These are phyloP conservation scores for Ascochyta koolunga DNA, from an alignment of 2,329 filamentous ascomycete species.

Conservation along the genomic window DNA sequence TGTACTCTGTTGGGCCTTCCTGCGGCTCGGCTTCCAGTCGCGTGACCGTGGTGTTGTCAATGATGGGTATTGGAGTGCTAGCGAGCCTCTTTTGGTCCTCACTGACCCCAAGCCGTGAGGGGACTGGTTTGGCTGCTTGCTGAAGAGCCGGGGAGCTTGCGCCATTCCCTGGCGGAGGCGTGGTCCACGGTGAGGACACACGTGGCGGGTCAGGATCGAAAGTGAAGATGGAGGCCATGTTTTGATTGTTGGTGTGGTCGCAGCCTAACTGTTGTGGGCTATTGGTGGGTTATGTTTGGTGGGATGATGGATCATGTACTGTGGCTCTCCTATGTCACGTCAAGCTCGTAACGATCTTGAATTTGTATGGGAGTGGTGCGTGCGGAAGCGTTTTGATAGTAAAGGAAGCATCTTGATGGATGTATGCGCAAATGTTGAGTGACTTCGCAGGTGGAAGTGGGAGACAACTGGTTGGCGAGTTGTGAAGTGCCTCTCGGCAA, in stretches of 20 bases:
- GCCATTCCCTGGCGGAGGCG: conserved; percentile 50
- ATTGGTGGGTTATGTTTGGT: neutral
- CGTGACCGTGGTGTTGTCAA: conserved; percentile 58
- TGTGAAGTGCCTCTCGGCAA: conserved; percentile 33
- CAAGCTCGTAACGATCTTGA: conserved; percentile 52
- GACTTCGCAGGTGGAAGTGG: conserved; percentile 23
- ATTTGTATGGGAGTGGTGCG: conserved; percentile 59
- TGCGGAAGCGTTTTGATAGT: conserved; percentile 55
- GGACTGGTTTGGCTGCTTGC: conserved; percentile 25
- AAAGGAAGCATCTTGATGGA: conserved; percentile 58
- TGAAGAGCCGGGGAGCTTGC: conserved; percentile 21
- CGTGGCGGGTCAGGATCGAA: conserved; percentile 87
- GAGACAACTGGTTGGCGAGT: conserved; percentile 28
- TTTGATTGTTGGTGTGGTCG: neutral
- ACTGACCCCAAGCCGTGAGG: conserved; percentile 16
- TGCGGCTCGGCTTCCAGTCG: conserved; percentile 90
- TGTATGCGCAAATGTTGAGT: conserved; percentile 30
- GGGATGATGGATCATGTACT: conserved; percentile 1
- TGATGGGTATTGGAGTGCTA: conserved; percentile 9
- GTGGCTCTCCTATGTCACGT: conserved; percentile 18
- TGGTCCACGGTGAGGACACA: conserved; percentile 92
- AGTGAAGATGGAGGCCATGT: conserved; percentile 94
- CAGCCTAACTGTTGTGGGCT: neutral
- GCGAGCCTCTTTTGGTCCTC: conserved; percentile 8
- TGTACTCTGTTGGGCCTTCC: conserved; percentile 94